Conservation (phyloP, 345 rosid species). For the Clarkia xantiana region DNA sequence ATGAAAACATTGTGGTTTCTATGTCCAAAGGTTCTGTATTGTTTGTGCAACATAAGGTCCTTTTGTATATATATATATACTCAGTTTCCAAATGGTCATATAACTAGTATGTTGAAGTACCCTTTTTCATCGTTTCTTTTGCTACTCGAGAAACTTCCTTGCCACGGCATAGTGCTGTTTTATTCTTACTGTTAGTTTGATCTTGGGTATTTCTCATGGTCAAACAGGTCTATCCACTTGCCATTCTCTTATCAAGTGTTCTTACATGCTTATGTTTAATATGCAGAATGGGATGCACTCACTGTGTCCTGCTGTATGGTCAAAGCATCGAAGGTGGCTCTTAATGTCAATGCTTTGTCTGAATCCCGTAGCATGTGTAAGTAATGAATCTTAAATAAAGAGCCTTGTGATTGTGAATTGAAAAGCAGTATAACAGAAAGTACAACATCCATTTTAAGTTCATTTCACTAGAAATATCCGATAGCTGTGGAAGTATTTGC, state of each 20-base stretch:
- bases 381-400: conserved; percentile 8
- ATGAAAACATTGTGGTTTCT: conserved; percentile 8
- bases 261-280: conserved; percentile 4
- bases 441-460: too few relatives aligned
- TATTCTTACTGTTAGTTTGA: too few relatives aligned
- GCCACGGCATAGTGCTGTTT: too few relatives aligned
- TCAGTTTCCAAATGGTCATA: neutral
- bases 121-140: too few relatives aligned
- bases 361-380: conserved; percentile 85
- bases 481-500: too few relatives aligned
- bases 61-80: too few relatives aligned
- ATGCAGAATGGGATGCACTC: conserved; percentile 92
- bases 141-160: too few relatives aligned
- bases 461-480: too few relatives aligned
- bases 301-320: conserved; percentile 94
- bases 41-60: neutral
- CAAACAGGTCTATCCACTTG: too few relatives aligned
- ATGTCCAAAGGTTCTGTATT: neutral
- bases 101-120: neutral
- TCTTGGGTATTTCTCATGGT: too few relatives aligned
- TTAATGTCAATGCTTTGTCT: conserved; percentile 95
- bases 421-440: too few relatives aligned
- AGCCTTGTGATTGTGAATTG: too few relatives aligned
- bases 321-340: conserved; percentile 94
- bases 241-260: neutral